Conservation (phyloP, 228 moss, liverwort and hornwort species). For the Sphagnum fallax region DNA sequence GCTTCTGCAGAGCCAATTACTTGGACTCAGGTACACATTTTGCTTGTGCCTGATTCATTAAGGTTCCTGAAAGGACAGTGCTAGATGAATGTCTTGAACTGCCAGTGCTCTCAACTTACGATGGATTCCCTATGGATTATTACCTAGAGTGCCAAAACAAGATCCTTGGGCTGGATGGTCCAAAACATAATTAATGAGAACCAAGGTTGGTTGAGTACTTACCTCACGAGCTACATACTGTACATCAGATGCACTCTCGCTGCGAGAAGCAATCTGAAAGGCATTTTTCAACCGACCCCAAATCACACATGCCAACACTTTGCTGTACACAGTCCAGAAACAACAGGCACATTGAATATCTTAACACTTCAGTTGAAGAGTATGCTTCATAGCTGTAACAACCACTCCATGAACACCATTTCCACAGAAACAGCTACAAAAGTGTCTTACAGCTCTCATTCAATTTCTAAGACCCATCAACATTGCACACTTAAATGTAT, state of each 20-base stretch:
- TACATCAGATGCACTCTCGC: slow-evolving; percentile 72
- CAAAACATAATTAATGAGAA: background rate
- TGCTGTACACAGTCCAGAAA: slow-evolving; percentile 36
- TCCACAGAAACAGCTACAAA: too few species aligned
- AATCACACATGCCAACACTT: slow-evolving; percentile 86
- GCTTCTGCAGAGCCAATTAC: background rate
- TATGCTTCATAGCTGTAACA: background rate
- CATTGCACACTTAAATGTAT: too few species aligned
- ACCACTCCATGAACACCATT: too few species aligned
- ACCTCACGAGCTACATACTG: slow-evolving; percentile 98
- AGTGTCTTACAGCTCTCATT: too few species aligned
- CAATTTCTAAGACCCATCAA: too few species aligned
- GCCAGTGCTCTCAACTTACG: too few species aligned
- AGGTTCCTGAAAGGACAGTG: background rate
- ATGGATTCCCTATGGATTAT: too few species aligned
- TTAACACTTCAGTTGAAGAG: background rate
- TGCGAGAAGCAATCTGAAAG: slow-evolving; percentile 87
- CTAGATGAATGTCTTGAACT: background rate
- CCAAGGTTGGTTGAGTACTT: background rate
- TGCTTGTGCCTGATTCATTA: background rate
- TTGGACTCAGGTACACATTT: background rate
- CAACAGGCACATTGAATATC: background rate
- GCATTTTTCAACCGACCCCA: slow-evolving; percentile 96
- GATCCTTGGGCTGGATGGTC: background rate
- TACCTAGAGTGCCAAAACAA: too few species aligned